Conservation (phyloP, 176 grass and related monocot species). For the Phoenix roebelenii region DNA sequence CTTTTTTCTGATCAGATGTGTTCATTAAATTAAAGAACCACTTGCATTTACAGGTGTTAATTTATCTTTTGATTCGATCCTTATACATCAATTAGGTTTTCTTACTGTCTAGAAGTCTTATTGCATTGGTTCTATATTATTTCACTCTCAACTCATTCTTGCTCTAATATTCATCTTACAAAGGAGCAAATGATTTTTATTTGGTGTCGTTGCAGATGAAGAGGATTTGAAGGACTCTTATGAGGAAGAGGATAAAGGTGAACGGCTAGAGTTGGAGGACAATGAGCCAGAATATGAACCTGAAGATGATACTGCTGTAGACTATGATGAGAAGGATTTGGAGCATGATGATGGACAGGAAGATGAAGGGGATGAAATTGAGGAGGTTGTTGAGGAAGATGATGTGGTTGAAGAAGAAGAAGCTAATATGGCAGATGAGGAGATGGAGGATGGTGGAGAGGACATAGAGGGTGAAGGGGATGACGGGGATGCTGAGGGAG, state of each 20-base stretch:
- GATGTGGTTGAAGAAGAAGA: too few species aligned
- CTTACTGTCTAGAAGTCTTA: too few species aligned
- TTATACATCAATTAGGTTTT: too few species aligned
- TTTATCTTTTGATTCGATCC: too few species aligned
- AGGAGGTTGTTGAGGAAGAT: too few species aligned
- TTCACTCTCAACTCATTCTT: too few species aligned
- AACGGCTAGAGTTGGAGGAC: slow-evolving; percentile 55
- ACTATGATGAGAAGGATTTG: slow-evolving; percentile 60
- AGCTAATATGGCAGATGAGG: slow-evolving; percentile 47
- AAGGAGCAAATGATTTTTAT: neutral
- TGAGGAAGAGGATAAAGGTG: slow-evolving; percentile 55
- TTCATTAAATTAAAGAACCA: too few species aligned
- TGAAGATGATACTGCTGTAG: slow-evolving; percentile 60
- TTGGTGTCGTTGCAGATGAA: slow-evolving; percentile 32
- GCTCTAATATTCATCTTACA: neutral
- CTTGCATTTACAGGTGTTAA: too few species aligned
- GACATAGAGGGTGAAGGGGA: slow-evolving; percentile 22
- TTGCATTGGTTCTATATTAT: too few species aligned
- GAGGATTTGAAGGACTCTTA: slow-evolving; percentile 16
- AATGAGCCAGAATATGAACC: slow-evolving; percentile 28
- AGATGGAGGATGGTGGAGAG: slow-evolving; percentile 23
- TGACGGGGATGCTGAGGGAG: slow-evolving; percentile 18
- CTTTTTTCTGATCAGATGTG: too few species aligned
- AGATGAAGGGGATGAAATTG: slow-evolving; percentile 11
- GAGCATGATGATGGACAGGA: slow-evolving; percentile 61